phyloP scores from a whole-genome alignment of 2,329 filamentous ascomycete species.

The Colletotrichum trifolii region DNA sequence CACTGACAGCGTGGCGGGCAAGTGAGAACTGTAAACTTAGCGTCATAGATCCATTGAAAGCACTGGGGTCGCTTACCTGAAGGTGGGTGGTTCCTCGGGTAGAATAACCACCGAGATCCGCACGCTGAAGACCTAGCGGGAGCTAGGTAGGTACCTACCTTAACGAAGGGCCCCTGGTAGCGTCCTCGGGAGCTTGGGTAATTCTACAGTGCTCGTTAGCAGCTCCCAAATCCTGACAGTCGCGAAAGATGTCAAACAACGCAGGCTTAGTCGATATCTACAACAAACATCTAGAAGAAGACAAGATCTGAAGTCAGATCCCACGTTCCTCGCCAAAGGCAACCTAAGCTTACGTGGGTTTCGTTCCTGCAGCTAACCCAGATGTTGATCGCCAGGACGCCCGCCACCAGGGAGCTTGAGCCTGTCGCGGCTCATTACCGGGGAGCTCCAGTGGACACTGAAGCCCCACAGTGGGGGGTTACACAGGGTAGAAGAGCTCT shows the following conservation, averaged over 20 bases:
- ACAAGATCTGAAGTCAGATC: no score
- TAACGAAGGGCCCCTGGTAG: no score
- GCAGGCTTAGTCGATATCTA: no score
- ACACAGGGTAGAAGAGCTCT: not conserved
- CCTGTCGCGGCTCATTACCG: conserved; percentile 15
- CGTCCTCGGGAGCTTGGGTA: no score
- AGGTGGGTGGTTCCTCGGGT: conserved; percentile 23
- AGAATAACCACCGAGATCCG: conserved; percentile 17
- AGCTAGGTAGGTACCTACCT: no score
- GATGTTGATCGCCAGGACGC: not conserved
- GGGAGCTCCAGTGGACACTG: conserved; percentile 21
- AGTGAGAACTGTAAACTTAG: conserved; percentile 17
- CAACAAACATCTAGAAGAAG: no score
- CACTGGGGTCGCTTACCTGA: conserved; percentile 7
- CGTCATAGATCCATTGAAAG: conserved; percentile 27
- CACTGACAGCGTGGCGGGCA: no score
- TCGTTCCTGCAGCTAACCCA: conserved; percentile 1
- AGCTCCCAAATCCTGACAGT: no score
- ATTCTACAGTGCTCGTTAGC: no score
- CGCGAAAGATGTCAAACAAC: no score
- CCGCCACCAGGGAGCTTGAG: conserved; percentile 7
- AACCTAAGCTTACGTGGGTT: conserved; percentile 2
- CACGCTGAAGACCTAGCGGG: not conserved
- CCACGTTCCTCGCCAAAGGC: no score
- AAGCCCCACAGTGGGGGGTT: conserved; percentile 35